Evolutionary conservation across 331 rosid species (phyloP).

Genomic region (Prunus yedoensis): DNA sequence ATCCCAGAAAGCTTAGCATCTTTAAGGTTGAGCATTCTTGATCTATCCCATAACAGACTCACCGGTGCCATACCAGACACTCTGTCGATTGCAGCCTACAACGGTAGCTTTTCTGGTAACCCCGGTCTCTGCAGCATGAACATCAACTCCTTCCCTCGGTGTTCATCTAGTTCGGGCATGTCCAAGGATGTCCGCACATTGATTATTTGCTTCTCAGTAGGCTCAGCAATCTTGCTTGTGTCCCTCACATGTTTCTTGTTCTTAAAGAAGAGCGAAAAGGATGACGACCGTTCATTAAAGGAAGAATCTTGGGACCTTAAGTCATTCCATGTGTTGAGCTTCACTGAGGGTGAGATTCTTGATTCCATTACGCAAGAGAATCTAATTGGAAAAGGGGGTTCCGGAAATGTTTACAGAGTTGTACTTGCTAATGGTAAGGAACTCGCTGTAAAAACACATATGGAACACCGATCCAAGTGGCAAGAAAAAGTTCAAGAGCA

Average conservation of each 20-base stretch:
- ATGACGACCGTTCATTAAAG: conserved; percentile 53
- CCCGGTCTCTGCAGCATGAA: conserved; percentile 58
- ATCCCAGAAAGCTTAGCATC: conserved; percentile 57
- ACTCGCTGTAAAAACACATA: conserved; percentile 83
- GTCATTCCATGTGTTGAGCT: conserved; percentile 75
- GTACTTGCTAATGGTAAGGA: conserved; percentile 60
- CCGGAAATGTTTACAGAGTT: conserved; percentile 79
- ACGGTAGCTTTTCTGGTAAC: conserved; percentile 76
- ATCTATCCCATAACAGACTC: conserved; percentile 59
- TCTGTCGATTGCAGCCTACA: conserved; percentile 63
- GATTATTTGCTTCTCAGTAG: conserved; percentile 47
- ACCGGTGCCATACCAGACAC: conserved; percentile 60
- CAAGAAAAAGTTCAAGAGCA: conserved; percentile 34
- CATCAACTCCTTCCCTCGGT: conserved; percentile 42
- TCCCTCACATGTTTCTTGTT: conserved; percentile 33
- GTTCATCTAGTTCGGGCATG: conserved; percentile 40
- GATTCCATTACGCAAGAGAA: conserved; percentile 80
- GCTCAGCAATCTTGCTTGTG: conserved; percentile 25
- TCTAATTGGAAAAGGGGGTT: conserved; percentile 84
- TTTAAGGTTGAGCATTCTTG: conserved; percentile 63
- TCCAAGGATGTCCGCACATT: conserved; percentile 46
- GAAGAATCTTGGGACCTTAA: conserved; percentile 88
- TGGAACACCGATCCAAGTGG: conserved; percentile 54
- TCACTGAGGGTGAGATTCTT: conserved; percentile 78
- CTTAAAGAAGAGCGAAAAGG: conserved; percentile 40